These are phyloP conservation scores for Xerocomus minutiporus DNA, from an alignment of 1,284 basidiomycete genomes.

Conservation along the genomic window DNA sequence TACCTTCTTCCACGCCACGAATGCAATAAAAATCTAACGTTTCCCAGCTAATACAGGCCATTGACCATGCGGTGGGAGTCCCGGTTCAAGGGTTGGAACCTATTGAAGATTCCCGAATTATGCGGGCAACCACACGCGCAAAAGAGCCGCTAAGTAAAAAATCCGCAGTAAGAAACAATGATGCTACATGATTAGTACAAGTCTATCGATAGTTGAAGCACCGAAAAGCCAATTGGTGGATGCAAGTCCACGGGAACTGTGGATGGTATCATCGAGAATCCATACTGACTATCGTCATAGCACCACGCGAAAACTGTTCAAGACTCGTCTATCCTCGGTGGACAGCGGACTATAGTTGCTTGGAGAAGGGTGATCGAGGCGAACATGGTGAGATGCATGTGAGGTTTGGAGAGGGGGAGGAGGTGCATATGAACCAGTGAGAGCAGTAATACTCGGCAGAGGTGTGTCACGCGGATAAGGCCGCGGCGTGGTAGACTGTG, in stretches of 20 bases:
- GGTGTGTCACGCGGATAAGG: conserved; percentile 13
- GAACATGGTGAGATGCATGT: conserved; percentile 22
- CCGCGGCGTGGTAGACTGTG: conserved; percentile 13
- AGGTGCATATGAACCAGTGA: conserved; percentile 20
- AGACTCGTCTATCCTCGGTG: conserved; percentile 52
- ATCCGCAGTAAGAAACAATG: neutral
- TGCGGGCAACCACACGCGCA: neutral
- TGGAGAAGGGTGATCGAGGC: conserved; percentile 25
- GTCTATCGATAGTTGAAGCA: neutral
- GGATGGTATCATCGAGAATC: neutral
- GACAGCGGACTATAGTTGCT: conserved; percentile 47
- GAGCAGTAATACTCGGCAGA: conserved; percentile 25
- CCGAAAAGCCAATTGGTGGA: neutral
- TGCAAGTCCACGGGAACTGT: neutral
- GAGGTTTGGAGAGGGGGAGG: conserved; percentile 23
- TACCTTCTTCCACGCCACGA: neutral
- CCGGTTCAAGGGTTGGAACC: too few relatives aligned
- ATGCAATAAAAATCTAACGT: neutral
- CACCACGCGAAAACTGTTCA: conserved; percentile 53
- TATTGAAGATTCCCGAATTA: neutral
- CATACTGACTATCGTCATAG: conserved; percentile 31
- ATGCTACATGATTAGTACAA: neutral
- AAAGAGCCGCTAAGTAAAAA: neutral
- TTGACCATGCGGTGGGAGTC: neutral
- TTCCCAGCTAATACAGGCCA: neutral